Evolutionary conservation across 768 basidiomycete species (phyloP).

Genomic region (Pulveroboletus sp.): DNA sequence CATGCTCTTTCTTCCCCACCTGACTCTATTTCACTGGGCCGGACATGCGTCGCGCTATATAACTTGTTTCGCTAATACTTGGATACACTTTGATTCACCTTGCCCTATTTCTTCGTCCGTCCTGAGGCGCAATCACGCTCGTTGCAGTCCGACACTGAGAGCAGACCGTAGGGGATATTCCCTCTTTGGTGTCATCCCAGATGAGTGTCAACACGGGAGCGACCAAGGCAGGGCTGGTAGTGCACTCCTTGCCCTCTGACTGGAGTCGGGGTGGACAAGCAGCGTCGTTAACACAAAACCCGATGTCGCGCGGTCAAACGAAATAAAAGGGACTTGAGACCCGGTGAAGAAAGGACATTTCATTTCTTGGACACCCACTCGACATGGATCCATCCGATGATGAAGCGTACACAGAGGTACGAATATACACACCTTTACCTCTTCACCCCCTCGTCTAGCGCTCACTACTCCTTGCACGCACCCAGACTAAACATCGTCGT

Average conservation of each 20-base stretch:
- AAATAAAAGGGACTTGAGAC: not conserved
- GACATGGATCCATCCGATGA: conserved; percentile 15
- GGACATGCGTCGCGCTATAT: not conserved
- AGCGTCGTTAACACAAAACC: not conserved
- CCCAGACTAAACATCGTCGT: conserved; percentile 12
- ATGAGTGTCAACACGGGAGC: no score
- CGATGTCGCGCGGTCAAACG: not conserved
- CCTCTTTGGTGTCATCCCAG: no score
- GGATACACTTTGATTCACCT: not conserved
- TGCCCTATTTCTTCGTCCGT: not conserved
- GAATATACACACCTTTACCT: not conserved
- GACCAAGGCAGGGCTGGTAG: no score
- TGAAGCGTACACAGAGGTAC: conserved; percentile 20
- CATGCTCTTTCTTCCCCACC: conserved; percentile 18
- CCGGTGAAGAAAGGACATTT: not conserved
- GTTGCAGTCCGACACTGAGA: not conserved
- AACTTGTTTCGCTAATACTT: conserved; percentile 1
- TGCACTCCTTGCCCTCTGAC: no score
- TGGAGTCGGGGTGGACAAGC: no score
- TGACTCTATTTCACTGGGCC: conserved; percentile 4
- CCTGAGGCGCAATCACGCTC: not conserved
- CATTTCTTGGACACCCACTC: not conserved
- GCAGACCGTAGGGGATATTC: no score
- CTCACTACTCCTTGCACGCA: not conserved
- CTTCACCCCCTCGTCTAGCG: not conserved